Conservation (phyloP, 371 early-diverging fungal genomes). For the Mucor plumbeus region DNA sequence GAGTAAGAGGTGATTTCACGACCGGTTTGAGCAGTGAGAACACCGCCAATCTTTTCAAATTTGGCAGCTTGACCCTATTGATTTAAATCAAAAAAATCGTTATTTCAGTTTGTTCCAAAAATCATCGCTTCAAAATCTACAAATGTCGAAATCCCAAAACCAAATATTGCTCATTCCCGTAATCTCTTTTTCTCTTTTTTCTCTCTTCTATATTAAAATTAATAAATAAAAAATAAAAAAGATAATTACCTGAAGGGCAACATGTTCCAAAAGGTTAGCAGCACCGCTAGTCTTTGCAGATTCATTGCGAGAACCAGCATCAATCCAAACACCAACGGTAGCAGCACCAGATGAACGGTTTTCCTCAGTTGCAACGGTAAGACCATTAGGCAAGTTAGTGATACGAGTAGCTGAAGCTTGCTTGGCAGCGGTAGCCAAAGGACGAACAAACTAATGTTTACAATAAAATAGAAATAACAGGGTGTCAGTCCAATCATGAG, state of each 20-base stretch:
- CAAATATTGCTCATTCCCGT: neutral
- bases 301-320: constrained; percentile 93
- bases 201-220: neutral
- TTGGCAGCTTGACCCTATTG: constrained; percentile 69
- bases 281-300: constrained; percentile 79
- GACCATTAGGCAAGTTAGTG: constrained; percentile 87
- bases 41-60: constrained; percentile 91
- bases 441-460: constrained; percentile 50
- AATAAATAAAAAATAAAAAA: neutral
- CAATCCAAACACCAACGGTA: constrained; percentile 96
- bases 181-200: neutral
- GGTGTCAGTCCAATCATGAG: neutral
- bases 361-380: constrained; percentile 92
- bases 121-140: neutral
- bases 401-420: constrained; percentile 59
- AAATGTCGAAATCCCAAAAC: neutral
- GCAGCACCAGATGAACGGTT: constrained; percentile 90
- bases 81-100: constrained; percentile 38
- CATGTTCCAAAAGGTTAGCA: constrained; percentile 96
- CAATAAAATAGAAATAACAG: neutral
- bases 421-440: constrained; percentile 56
- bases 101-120: neutral
- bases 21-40: constrained; percentile 93
- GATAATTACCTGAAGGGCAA: constrained; percentile 89
- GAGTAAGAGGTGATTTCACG: constrained; percentile 96